These are phyloP conservation scores for Noccaea bulbosa DNA, from an alignment of 345 rosid genomes.

Conservation along the genomic window DNA sequence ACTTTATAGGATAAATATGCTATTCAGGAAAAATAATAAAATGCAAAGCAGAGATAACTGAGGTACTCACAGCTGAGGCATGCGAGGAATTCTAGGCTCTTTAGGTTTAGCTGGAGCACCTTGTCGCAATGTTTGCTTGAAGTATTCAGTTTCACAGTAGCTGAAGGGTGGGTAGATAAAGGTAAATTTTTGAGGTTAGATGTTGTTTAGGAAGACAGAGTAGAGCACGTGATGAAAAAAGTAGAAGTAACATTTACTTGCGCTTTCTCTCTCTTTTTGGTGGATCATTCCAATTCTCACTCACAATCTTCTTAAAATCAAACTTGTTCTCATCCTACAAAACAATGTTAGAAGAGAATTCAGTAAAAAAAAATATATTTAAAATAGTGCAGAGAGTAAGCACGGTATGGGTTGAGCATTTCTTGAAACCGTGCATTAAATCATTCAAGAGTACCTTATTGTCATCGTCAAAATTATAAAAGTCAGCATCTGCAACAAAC, in stretches of 20 bases:
- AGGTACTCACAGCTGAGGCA: constrained; percentile 88
- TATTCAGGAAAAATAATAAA: background rate
- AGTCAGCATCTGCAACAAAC: constrained; percentile 74
- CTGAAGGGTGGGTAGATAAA: constrained; percentile 62
- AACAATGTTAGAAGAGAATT: constrained; percentile 32
- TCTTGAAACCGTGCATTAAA: background rate
- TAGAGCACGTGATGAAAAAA: constrained; percentile 23
- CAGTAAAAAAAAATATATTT: background rate
- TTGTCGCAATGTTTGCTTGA: constrained; percentile 96
- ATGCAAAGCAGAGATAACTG: constrained; percentile 5
- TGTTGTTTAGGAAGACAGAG: constrained; percentile 18
- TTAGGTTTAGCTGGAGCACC: constrained; percentile 91
- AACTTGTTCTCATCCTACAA: constrained; percentile 85
- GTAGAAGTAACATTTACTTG: constrained; percentile 60
- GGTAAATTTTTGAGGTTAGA: constrained; percentile 25
- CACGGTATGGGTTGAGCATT: background rate
- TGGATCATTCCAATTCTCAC: constrained; percentile 97
- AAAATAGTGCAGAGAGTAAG: background rate
- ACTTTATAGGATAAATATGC: constrained; percentile 8
- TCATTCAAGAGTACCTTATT: constrained; percentile 58
- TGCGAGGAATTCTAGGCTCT: constrained; percentile 98
- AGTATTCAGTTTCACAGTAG: constrained; percentile 96
- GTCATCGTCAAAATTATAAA: constrained; percentile 93
- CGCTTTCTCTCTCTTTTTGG: constrained; percentile 97
- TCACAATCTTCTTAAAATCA: constrained; percentile 90